These are phyloP conservation scores for Cystobasidiaceae sp. DNA, from an alignment of 1,284 basidiomycete species.

Conservation along the genomic window DNA sequence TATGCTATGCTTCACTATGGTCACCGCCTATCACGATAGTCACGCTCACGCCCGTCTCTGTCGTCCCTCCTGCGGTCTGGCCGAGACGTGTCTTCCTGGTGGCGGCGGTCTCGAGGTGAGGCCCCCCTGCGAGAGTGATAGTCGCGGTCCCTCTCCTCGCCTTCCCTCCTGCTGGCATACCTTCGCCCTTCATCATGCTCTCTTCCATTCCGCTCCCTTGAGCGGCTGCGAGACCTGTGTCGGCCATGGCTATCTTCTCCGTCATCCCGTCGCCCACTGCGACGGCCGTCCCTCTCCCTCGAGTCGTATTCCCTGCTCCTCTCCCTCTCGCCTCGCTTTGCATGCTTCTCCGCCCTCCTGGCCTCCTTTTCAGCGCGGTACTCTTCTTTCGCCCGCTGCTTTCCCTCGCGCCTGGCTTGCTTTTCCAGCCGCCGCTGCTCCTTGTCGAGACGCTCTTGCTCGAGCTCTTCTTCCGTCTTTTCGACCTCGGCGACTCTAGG, in stretches of 20 bases:
- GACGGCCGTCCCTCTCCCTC: background rate
- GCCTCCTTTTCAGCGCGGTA: constrained; percentile 25
- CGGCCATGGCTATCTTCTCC: background rate
- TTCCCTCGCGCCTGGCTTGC: constrained; percentile 15
- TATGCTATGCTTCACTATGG: no score
- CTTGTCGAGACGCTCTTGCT: constrained; percentile 12
- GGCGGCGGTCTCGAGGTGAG: background rate
- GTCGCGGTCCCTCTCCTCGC: background rate
- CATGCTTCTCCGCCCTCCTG: constrained; percentile 20
- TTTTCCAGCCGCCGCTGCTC: constrained; percentile 19
- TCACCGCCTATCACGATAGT: background rate
- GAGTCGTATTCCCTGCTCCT: background rate
- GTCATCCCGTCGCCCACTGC: background rate
- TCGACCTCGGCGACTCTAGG: background rate
- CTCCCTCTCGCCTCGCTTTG: background rate
- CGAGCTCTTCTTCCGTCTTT: constrained; percentile 17
- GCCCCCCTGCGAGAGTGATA: no score
- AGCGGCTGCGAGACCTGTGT: background rate
- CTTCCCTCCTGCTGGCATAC: background rate
- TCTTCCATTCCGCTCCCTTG: background rate
- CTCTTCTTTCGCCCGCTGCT: constrained; percentile 15
- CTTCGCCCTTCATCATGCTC: background rate
- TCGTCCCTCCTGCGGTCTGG: background rate
- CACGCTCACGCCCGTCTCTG: background rate
- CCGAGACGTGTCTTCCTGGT: background rate